phyloP scores from a whole-genome alignment of 139 green algal genomes.

The Nannochloris sp. region DNA sequence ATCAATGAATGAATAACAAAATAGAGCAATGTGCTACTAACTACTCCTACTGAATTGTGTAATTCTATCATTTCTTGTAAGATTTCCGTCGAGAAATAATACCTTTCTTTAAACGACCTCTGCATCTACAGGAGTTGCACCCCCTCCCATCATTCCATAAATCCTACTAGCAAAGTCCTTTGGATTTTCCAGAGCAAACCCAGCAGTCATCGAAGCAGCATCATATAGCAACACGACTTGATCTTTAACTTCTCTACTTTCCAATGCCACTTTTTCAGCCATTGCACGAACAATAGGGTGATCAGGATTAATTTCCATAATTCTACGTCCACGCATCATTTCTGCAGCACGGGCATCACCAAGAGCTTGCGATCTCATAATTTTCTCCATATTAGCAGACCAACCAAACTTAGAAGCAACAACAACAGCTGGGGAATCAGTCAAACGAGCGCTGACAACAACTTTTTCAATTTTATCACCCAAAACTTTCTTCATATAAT shows the following conservation, averaged over 20 bases:
- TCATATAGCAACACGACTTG: slow-evolving; percentile 79
- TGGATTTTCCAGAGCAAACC: slow-evolving; percentile 57
- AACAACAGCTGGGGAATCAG: slow-evolving; percentile 86
- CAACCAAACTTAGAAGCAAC: slow-evolving; percentile 97
- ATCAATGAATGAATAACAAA: too few species aligned
- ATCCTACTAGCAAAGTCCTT: slow-evolving; percentile 62
- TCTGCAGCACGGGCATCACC: slow-evolving; percentile 85
- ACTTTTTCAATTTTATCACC: slow-evolving; percentile 76
- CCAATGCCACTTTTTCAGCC: slow-evolving; percentile 31
- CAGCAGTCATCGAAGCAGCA: slow-evolving; percentile 74
- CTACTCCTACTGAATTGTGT: too few species aligned
- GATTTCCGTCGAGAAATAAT: too few species aligned
- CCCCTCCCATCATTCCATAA: slow-evolving; percentile 15
- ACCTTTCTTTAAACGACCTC: slow-evolving; percentile 9
- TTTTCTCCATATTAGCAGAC: slow-evolving; percentile 96
- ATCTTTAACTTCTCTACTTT: slow-evolving; percentile 4
- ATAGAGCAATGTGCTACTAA: too few species aligned
- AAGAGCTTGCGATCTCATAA: slow-evolving; percentile 84
- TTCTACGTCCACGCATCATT: slow-evolving; percentile 93
- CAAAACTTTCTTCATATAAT: slow-evolving; percentile 78
- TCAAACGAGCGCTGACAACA: slow-evolving; percentile 64
- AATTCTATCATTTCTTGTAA: too few species aligned
- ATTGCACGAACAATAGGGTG: slow-evolving; percentile 67
- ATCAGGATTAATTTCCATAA: slow-evolving; percentile 96
- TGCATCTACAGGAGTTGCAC: neutral